Evolutionary conservation across 1,139 yeast genomes (phyloP), one percentile per base, ranked within the genome.

Genomic region (Yamadazyma kanchanaburiensis): DNA sequence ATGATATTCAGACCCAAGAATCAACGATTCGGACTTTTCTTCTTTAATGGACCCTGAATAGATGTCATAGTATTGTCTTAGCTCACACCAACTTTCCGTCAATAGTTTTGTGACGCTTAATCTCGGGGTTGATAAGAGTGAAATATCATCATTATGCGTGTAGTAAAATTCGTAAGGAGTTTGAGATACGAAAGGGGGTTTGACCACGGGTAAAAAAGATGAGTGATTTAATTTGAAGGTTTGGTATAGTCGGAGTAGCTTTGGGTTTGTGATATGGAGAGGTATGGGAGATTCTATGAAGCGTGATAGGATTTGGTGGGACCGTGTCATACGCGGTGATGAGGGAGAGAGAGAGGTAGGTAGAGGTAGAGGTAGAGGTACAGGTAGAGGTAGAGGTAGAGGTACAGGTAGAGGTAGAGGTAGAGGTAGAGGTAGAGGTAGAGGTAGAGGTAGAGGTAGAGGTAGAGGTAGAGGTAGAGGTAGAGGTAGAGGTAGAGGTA

Each of bases 31-130:
- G 1, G 60, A 55, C 9, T 53, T 55, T 12, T 43, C 45, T n/a
- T 46, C 42, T 5, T 30, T 13, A 8, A 56, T 52, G 1, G 61
- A 45, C 5, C 61, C 61, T 0, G 75, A 55, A 40, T 64, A 74
- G 0, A 69, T 46, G 13, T 59, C 60, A 42, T 72, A 75, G 30
- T 63, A 60, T 12, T 58, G 60, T 17, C 70, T 46, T 33, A 74
- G 47, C 42, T 74, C 80, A 51, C 81, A 75, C 80, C 80, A 75
- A 19, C 60, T 53, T 24, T 58, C 51, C 0, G 74, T 63, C 8
- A 73, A 48, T 12, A 75, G 42, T 32, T 60, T 64, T 0, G 79
- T 72, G 6, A 74, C 78, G 6, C 71, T 60, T 24, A 69, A 40
- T 25, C 74, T 45, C 8, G 72, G 72, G 22, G 38, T 41, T 1